These are phyloP conservation scores for Salix caprea DNA, from an alignment of 345 rosid genomes.

Conservation along the genomic window DNA sequence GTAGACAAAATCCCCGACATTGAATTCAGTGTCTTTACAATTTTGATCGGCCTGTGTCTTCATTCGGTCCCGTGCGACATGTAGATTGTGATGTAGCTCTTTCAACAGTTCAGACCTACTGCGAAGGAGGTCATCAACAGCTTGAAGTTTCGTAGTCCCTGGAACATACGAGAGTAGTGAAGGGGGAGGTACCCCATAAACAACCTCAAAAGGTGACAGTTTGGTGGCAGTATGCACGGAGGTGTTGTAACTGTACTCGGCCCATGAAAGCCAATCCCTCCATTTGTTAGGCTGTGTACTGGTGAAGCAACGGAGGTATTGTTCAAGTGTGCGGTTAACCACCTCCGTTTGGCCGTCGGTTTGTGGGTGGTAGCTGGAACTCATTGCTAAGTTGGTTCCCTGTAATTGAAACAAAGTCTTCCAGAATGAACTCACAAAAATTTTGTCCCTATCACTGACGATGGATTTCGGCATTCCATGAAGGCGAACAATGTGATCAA, in stretches of 20 bases:
- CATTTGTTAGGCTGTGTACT: not conserved
- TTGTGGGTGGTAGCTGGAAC: not conserved
- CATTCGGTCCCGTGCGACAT: not conserved
- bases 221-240: no score
- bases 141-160: not conserved
- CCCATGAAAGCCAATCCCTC: not conserved
- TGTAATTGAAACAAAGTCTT: not conserved
- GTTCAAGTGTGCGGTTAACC: not conserved
- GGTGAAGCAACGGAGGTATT: not conserved
- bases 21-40: not conserved
- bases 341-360: not conserved
- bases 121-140: not conserved
- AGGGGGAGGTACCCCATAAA: no score
- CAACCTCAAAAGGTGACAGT: no score
- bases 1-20: not conserved
- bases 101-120: not conserved
- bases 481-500: not conserved
- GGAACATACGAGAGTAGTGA: not conserved
- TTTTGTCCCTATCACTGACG: not conserved
- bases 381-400: not conserved
- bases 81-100: not conserved
- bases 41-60: not conserved
- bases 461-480: not conserved
- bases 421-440: not conserved
- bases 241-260: not conserved